Evolutionary conservation across 2,329 filamentous ascomycete genomes (phyloP).

Genomic region (Trichoderma polysporum): DNA sequence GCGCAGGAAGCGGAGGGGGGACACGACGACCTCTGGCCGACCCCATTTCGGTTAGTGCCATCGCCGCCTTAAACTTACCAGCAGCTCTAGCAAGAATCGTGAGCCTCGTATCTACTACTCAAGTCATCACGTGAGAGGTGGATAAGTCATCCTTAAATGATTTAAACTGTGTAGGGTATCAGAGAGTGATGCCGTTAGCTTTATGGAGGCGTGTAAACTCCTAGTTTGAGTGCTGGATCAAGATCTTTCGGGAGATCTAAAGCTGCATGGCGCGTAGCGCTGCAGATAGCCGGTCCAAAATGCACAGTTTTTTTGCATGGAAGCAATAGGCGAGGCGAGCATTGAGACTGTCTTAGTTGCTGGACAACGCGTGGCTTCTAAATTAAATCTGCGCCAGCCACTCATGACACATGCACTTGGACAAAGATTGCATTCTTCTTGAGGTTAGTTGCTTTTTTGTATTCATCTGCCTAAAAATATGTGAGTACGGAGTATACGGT

Average conservation of each 20-base stretch:
- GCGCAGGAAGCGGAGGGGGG: conserved; percentile 21
- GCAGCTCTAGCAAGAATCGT: neutral
- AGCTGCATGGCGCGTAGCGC: conserved; percentile 13
- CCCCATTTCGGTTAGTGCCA: neutral
- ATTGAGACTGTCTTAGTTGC: neutral
- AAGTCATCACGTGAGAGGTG: conserved; percentile 5
- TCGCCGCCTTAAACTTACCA: conserved; percentile 15
- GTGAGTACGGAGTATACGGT: no score
- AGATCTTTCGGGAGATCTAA: conserved; percentile 11
- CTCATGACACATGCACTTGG: neutral
- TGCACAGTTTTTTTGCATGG: neutral
- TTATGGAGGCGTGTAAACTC: conserved; percentile 6
- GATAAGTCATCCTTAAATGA: neutral
- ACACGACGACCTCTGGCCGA: conserved; percentile 12
- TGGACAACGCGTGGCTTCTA: neutral
- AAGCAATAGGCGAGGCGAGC: neutral
- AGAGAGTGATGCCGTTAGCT: conserved; percentile 7
- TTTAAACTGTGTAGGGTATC: conserved; percentile 10
- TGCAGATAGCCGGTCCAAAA: neutral
- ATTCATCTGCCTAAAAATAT: conserved; percentile 4
- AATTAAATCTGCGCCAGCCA: neutral
- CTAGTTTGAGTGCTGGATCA: conserved; percentile 5
- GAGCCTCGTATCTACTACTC: neutral
- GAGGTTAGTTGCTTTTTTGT: neutral
- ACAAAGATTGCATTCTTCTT: no score